Base-by-base conservation (phyloP, 805 yeast genomes). In the Cyberlindnera suaveolens region DNA sequence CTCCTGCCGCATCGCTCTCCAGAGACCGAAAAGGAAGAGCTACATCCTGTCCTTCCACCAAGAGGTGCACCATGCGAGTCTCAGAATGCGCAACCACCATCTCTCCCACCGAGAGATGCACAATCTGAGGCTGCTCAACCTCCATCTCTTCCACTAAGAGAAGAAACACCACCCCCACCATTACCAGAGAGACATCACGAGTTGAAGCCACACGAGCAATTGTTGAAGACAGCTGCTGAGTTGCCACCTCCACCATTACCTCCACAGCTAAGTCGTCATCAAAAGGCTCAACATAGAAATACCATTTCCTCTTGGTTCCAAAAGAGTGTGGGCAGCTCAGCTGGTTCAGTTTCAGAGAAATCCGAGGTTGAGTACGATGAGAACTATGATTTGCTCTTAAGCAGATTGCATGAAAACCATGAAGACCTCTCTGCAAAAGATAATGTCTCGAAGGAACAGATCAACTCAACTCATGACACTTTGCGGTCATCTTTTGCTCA, bases 371-470 rank as follows among this genome's bases (percentile, higher is more conserved):
- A 48, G 2, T 49, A 55, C 62, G 41, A 63, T 45, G 69, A 73
- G 32, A 74, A 75, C 44, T 72, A 78, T 48, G 84, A 77, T 56
- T 67, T 87, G 47, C 67, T 86, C 31, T 71, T 79, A 38, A 72
- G 79, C 38, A 73, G 87, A 47, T 73, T 74, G 40, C 72, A 74
- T 48, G 80, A 77, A 39, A 76, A 83, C 39, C 69, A 72, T 44
- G 69, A 70, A 41, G 77, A 72, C 31, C 71, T 78, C 38, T 66
- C 67, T 26, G 58, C 71, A 8, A 77, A 74, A 41, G 74, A 80
- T 36, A 67, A 67, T 8, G 64, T 70, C 27, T 75, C 77, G 18
- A 75, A 74, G 54, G 82, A 77, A 39, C 72, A 74, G 31, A 62
- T 78, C 14, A 62, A 66, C 34, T 63, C 68, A 8, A 80, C 82